Evolutionary conservation across 2,329 filamentous ascomycete genomes (phyloP), one percentile per base, ranked within the genome.

Genomic region (Whalleya microplaca): DNA sequence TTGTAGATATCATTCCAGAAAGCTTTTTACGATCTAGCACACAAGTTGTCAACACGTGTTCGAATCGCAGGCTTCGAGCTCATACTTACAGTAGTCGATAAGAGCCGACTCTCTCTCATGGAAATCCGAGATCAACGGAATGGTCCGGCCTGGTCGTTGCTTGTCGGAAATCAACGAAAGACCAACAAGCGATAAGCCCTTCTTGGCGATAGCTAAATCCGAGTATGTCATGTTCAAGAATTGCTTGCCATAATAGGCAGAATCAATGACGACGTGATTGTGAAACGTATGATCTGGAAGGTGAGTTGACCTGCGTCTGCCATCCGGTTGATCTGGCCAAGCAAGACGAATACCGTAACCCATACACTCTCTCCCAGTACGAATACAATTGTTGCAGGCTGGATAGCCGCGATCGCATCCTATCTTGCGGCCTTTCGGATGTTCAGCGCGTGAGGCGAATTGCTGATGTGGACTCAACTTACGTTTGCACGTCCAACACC

Each of bases 251-350:
- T 74, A 73, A 55, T 71, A 59, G 41, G 63, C 53, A 1, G 66
- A 63, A n/a, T 65, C 60, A 46, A 63, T 61, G 43, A 63, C 60
- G 43, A 64, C 58, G 41, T 69, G 67, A 27, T 63, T 56, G 51
- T 69, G 65, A 42, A 65, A 64, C 54, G 69, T 69, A 51, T 70
- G 67, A 58, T 72, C 72, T 20, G 68, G 69, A 44, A 68, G 61
- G 44, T 61, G 67, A 51, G 46, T 66, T 47, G 65, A 55, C 60
- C 70, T 64, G 43, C 77, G 73, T 41, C 78, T 69, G 9, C 78
- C 77, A 57, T 80, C 77, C n/a, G 72, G 70, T 51, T 75, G 74
- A 58, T 80, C 78, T 8, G 78, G 77, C 78, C 78, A 81, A 5
- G 74, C 71, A 3, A 81, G 73, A 41, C 77, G 76, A 41, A 80